Evolutionary conservation across 2,329 filamentous ascomycete species (phyloP), one percentile per base, ranked within the genome.

Genomic region (Geosmithia morbida): DNA sequence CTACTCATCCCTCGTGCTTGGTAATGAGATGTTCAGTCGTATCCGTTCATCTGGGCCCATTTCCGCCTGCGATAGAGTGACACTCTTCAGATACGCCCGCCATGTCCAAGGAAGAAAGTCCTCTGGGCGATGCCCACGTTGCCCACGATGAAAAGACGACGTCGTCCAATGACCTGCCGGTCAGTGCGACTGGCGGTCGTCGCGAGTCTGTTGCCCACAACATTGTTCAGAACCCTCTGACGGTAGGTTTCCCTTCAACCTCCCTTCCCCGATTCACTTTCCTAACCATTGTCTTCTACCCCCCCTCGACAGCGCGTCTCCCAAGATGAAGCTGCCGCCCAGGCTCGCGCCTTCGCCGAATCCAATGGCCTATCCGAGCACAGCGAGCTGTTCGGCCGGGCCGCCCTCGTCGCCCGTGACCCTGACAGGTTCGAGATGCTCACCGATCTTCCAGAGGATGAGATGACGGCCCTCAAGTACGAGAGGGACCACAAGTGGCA

Each of bases 401-500:
- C 56, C 26, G 57, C 58, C 10, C 54, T 59, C 17, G 53, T 61
- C 8, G 58, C 59, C 3, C 58, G 57, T 13, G 47, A 59, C 40
- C 54, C 51, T 16, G 48, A 52, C 11, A 41, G 49, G 6, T 56
- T 59, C 41, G 50, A 52, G 40, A 48, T 51, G 11, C 20, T 55
- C 20, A 46, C 52, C 10, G 50, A 51, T 3, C 55, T 63, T 2
- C n/a, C 44, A 3, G 54, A 55, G 1, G 51, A 54, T 1, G 59
- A 61, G 48, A 64, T 77, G 43, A 29, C 30, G 7, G 56, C 57
- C 1, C 51, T 60, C 8, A 10, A 39, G 2, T 57, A 64, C 62
- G 49, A 75, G 70, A 51, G 76, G 69, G 45, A 77, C 71, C 72
- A 78, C 63, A 75, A 72, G 53, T 78, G 74, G 67, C 63, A 65